Conservation (phyloP, 2,329 filamentous ascomycete genomes). For the Trichoderma brevicompactum region DNA sequence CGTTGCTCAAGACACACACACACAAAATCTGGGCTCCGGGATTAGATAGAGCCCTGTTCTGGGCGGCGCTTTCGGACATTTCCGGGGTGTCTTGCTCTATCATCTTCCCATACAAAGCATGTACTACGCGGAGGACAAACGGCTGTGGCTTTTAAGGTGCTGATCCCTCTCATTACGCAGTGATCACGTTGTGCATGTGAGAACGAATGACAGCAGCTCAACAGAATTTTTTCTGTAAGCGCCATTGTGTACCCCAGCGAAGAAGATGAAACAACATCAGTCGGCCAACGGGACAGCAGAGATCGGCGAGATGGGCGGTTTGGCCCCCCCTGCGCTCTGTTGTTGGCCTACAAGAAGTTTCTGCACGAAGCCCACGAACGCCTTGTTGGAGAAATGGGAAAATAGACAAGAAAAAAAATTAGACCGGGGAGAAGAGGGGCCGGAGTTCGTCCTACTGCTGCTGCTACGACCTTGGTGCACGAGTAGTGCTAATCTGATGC, state of each 20-base stretch:
- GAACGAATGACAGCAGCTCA: conserved; percentile 12
- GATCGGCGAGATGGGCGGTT: conserved; percentile 24
- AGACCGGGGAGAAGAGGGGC: conserved; percentile 10
- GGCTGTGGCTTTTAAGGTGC: conserved; percentile 17
- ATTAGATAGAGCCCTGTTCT: too few species aligned
- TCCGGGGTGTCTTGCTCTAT: conserved; percentile 10
- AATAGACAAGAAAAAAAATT: not conserved
- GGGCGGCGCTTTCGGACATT: conserved; percentile 16
- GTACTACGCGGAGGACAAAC: conserved; percentile 7
- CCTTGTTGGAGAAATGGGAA: not conserved
- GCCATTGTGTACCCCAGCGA: conserved; percentile 19
- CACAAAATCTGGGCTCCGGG: not conserved
- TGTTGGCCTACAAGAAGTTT: conserved; percentile 4
- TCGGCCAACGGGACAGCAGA: conserved; percentile 22
- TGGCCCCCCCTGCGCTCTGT: conserved; percentile 10
- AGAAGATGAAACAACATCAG: conserved; percentile 24
- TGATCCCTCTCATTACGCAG: conserved; percentile 26
- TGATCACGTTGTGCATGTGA: conserved; percentile 25
- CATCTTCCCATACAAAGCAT: conserved; percentile 1
- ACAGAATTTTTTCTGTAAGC: conserved; percentile 16
- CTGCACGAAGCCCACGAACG: conserved; percentile 2
- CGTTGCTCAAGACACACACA: not conserved
- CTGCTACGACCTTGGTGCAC: conserved; percentile 17
- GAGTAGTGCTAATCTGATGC: conserved; percentile 8
- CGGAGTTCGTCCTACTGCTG: not conserved